Evolutionary conservation across 768 basidiomycete species (phyloP).

Genomic region (Amanita pseudoporphyria): DNA sequence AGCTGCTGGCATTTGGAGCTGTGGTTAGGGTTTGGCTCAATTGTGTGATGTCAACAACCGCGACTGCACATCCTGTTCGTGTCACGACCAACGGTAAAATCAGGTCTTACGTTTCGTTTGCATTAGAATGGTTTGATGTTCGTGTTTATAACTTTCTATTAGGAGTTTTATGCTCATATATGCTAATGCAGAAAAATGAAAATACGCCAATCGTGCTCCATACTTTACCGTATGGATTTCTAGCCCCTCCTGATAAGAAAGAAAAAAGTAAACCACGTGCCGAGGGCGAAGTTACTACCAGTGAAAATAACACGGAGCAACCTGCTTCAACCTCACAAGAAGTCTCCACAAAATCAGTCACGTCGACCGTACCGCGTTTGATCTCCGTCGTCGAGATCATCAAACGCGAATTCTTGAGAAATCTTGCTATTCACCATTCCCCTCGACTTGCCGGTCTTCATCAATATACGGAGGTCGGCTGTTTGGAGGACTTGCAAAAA

Average conservation of each 20-base stretch:
- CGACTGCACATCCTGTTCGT: conserved; percentile 25
- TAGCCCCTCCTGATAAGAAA: conserved; percentile 5
- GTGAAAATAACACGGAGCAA: conserved; percentile 5
- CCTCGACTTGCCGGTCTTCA: conserved; percentile 46
- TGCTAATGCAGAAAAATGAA: conserved; percentile 27
- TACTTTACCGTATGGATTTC: conserved; percentile 36
- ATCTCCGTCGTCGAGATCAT: conserved; percentile 77
- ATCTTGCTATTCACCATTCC: conserved; percentile 31
- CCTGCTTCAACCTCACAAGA: conserved; percentile 3
- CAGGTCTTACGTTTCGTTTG: conserved; percentile 39
- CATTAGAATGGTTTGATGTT: conserved; percentile 46
- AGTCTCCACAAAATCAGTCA: conserved; percentile 9
- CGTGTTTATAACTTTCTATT: conserved; percentile 9
- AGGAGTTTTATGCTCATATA: neutral
- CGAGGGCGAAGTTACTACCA: too few species aligned
- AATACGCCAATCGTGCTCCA: conserved; percentile 44
- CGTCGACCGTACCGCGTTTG: conserved; percentile 46
- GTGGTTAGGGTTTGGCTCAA: too few species aligned
- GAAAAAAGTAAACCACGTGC: neutral
- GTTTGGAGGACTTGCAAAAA: conserved; percentile 32
- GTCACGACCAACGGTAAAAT: conserved; percentile 52
- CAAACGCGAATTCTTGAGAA: conserved; percentile 68
- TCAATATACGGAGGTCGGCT: conserved; percentile 69
- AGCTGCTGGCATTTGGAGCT: too few species aligned
- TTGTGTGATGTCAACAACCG: too few species aligned